Conservation (phyloP, 495 filamentous ascomycete genomes). For the Hamigera avellanea region DNA sequence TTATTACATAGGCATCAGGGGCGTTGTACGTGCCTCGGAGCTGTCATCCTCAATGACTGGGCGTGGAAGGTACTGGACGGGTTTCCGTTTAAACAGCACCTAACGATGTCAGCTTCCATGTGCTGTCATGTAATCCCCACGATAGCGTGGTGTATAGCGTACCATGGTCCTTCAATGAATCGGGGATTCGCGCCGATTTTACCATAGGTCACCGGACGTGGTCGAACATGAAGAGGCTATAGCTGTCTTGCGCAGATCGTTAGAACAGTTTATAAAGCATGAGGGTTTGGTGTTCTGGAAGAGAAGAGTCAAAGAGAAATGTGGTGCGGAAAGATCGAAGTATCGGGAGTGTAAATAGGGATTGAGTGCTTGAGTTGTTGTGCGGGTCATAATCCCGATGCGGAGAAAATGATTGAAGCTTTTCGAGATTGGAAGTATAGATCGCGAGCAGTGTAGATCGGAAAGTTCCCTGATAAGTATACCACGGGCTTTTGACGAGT, state of each 20-base stretch:
- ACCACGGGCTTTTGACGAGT: neutral
- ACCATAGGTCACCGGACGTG: constrained; percentile 13
- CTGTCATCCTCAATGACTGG: constrained; percentile 70
- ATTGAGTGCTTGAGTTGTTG: neutral
- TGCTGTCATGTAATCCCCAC: too few relatives aligned
- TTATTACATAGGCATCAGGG: neutral
- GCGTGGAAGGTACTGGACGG: constrained; percentile 67
- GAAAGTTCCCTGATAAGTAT: neutral
- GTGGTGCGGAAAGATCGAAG: neutral
- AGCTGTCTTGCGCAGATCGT: constrained; percentile 6
- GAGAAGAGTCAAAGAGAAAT: neutral
- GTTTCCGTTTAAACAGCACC: constrained; percentile 95
- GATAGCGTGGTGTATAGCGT: constrained; percentile 3
- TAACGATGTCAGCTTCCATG: constrained; percentile 25
- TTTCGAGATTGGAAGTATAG: neutral
- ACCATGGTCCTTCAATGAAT: constrained; percentile 28
- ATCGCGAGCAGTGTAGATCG: neutral
- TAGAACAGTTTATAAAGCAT: too few relatives aligned
- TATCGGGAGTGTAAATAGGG: constrained; percentile 1
- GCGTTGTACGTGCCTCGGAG: constrained; percentile 49
- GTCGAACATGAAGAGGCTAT: constrained; percentile 15
- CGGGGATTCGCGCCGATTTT: constrained; percentile 17
- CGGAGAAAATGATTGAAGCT: too few relatives aligned
- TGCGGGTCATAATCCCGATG: too few relatives aligned
- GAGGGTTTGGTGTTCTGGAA: neutral